Percentiles rank a stretch among this genome's conserved stretches.
These are phyloP conservation scores for Tolypocladium ovalisporum DNA, from an alignment of 2,329 filamentous ascomycete species.

Conservation along the genomic window DNA sequence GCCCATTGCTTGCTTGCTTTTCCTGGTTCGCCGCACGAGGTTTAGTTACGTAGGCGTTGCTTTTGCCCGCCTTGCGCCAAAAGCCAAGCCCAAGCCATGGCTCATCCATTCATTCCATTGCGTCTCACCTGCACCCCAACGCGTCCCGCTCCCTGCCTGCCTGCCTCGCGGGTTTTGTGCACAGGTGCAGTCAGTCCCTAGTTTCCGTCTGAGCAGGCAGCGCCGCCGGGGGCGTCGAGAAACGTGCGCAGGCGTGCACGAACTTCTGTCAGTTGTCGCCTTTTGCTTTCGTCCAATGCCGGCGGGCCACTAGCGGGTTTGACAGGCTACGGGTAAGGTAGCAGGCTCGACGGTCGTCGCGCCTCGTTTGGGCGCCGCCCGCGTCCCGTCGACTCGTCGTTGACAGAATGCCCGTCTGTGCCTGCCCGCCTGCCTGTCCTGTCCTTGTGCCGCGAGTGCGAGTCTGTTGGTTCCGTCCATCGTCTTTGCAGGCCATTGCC, in stretches of 20 bases:
- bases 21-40: background rate
- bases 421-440: no score
- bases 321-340: background rate
- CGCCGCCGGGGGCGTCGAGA: no score
- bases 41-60: background rate
- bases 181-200: background rate
- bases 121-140: background rate
- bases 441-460: no score
- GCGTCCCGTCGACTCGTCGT: no score
- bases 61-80: background rate
- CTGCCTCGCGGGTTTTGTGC: background rate
- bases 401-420: no score
- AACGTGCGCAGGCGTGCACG: background rate
- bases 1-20: background rate
- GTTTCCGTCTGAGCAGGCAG: no score
- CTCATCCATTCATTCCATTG: background rate
- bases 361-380: background rate
- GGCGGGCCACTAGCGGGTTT: background rate
- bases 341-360: background rate
- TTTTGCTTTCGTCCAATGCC: background rate
- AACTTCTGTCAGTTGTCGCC: background rate
- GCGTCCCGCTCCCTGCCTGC: background rate
- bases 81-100: background rate
- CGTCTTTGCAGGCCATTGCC: no score
- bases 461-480: no score